Evolutionary conservation across 192 early-diverging fungal genomes (phyloP).

Genomic region (Coemansia sp.): DNA sequence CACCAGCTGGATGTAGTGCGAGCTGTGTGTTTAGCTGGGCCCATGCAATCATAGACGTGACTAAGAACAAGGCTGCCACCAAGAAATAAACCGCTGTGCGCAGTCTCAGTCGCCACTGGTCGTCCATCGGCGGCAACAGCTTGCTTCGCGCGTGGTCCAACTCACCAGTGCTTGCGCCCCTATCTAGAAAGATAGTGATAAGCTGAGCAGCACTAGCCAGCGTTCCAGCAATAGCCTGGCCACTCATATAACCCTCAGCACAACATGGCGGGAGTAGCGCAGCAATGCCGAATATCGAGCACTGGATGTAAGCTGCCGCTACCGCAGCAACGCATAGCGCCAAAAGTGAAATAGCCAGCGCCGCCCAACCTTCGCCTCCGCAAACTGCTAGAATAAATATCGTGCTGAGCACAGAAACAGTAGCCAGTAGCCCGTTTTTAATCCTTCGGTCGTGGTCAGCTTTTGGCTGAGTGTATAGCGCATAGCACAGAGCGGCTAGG

Average conservation of each 20-base stretch:
- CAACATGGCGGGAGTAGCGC: conserved; percentile 65
- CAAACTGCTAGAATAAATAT: conserved; percentile 61
- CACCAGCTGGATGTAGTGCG: neutral
- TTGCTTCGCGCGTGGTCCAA: neutral
- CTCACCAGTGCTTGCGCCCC: neutral
- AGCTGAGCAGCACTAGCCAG: conserved; percentile 68
- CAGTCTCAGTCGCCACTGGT: conserved; percentile 13
- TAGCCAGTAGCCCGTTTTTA: conserved; percentile 44
- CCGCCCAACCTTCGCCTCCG: conserved; percentile 38
- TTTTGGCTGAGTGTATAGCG: conserved; percentile 49
- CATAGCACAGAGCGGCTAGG: conserved; percentile 57
- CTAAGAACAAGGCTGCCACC: conserved; percentile 35
- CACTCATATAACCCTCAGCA: conserved; percentile 73
- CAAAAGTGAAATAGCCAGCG: conserved; percentile 56
- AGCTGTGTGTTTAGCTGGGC: conserved; percentile 27
- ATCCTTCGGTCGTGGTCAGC: conserved; percentile 47
- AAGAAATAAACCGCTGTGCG: conserved; percentile 42
- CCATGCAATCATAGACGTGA: conserved; percentile 33
- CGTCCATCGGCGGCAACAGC: neutral
- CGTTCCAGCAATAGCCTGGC: conserved; percentile 66
- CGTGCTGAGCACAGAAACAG: conserved; percentile 55
- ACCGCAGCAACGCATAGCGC: conserved; percentile 58
- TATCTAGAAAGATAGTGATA: conserved; percentile 39
- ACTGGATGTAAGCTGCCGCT: conserved; percentile 67
- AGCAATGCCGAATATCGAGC: conserved; percentile 69